A percentile compares a stretch with the other conserved stretches of the same genome.
Evolutionary conservation across 2,329 filamentous ascomycete species (phyloP).

Genomic region (Penicillium sp.): DNA sequence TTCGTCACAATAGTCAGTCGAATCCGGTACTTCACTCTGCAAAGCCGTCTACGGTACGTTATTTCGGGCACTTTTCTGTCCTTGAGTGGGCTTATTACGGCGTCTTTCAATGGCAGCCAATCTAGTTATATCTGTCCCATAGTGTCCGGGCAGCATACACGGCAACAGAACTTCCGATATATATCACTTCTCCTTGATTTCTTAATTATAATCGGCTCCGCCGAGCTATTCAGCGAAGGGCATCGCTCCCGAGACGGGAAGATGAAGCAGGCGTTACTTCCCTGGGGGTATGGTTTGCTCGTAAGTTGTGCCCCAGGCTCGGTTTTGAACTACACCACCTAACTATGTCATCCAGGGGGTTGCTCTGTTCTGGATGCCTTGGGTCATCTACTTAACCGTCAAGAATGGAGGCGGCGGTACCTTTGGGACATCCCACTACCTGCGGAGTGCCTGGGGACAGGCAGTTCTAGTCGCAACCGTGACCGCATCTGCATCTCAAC

Average conservation of each 20-base stretch:
- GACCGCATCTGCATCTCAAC: slow-evolving; percentile 42
- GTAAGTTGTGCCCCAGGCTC: slow-evolving; percentile 27
- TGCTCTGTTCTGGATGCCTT: slow-evolving; percentile 41
- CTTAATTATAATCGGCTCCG: slow-evolving; percentile 42
- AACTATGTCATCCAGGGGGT: slow-evolving; percentile 32
- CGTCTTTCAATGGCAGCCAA: slow-evolving; percentile 40
- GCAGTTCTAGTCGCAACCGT: slow-evolving; percentile 40
- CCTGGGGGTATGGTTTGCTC: slow-evolving; percentile 36
- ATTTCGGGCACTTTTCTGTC: slow-evolving; percentile 44
- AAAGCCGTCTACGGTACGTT: slow-evolving; percentile 44
- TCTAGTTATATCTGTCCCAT: slow-evolving; percentile 58
- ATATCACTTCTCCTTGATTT: slow-evolving; percentile 48
- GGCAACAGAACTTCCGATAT: slow-evolving; percentile 44
- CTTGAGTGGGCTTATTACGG: slow-evolving; percentile 43
- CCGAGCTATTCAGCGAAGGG: slow-evolving; percentile 34
- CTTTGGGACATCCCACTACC: slow-evolving; percentile 42
- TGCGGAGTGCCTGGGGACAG: slow-evolving; percentile 46
- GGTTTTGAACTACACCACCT: not conserved
- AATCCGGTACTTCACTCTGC: slow-evolving; percentile 35
- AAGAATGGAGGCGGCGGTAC: slow-evolving; percentile 44
- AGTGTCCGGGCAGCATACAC: slow-evolving; percentile 36
- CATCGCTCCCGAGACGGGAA: slow-evolving; percentile 27
- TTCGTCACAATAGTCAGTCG: slow-evolving; percentile 36
- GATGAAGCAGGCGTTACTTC: slow-evolving; percentile 32
- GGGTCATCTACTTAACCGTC: slow-evolving; percentile 42